Conservation (phyloP, 805 yeast genomes). For the Saccharomycodes ludwigii region DNA sequence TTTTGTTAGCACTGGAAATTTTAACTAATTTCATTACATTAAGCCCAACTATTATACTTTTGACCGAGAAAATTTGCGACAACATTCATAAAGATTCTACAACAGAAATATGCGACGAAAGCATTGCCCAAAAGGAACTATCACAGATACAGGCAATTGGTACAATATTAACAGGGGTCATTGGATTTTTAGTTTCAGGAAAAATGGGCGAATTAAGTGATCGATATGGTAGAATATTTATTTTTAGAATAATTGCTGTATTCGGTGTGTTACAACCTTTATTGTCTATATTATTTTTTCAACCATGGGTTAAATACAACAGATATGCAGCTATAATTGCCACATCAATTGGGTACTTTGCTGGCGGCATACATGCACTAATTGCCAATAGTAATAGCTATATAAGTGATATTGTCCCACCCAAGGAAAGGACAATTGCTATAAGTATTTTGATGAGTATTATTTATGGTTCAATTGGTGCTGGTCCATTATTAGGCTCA, state of each 20-base stretch:
- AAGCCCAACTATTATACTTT: conserved; percentile 27
- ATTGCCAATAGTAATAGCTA: conserved; percentile 55
- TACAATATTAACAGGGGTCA: conserved; percentile 29
- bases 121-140: conserved; percentile 29
- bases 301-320: conserved; percentile 26
- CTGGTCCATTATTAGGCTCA: conserved; percentile 55
- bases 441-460: conserved; percentile 50
- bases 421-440: conserved; percentile 42
- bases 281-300: conserved; percentile 17
- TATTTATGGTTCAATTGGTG: conserved; percentile 45
- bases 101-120: conserved; percentile 26
- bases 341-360: conserved; percentile 33
- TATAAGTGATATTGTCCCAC: conserved; percentile 59
- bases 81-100: conserved; percentile 22
- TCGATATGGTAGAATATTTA: conserved; percentile 44
- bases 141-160: conserved; percentile 38
- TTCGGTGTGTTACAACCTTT: conserved; percentile 15
- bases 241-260: conserved; percentile 26
- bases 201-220: conserved; percentile 56
- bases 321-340: conserved; percentile 29
- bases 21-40: conserved; percentile 28
- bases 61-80: conserved; percentile 30
- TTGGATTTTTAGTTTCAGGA: conserved; percentile 43
- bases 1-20: conserved; percentile 30
- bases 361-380: conserved; percentile 53